Conservation (phyloP, 106 monocot species). For the Dendrobium huoshanense region DNA sequence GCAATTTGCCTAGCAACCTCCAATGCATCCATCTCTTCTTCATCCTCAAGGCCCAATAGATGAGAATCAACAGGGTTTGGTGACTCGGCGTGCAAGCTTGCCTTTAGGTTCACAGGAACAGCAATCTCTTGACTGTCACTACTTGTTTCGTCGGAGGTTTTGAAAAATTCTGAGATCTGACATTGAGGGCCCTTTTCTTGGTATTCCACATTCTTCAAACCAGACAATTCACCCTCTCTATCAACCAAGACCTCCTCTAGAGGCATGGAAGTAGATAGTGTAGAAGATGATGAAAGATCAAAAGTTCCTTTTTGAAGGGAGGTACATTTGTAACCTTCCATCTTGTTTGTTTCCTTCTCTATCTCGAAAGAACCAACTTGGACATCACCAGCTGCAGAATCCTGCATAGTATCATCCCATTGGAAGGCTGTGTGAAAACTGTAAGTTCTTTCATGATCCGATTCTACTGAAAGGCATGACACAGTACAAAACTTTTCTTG, state of each 20-base stretch:
- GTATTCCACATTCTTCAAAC: slow-evolving; percentile 1
- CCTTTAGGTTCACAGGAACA: neutral
- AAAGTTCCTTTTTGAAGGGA: slow-evolving; percentile 14
- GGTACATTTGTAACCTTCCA: slow-evolving; percentile 9
- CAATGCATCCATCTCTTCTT: slow-evolving; percentile 52
- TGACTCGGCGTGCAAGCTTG: neutral
- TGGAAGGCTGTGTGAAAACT: slow-evolving; percentile 6
- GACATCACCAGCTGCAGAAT: slow-evolving; percentile 9
- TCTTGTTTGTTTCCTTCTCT: slow-evolving; percentile 13
- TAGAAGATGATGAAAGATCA: slow-evolving; percentile 6
- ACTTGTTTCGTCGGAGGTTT: neutral
- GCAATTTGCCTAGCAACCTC: slow-evolving; percentile 66
- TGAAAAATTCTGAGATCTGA: neutral
- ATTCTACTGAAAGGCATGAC: too few relatives aligned
- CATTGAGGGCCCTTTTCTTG: slow-evolving; percentile 11
- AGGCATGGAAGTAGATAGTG: slow-evolving; percentile 10
- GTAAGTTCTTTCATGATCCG: slow-evolving; percentile 15
- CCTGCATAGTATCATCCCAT: slow-evolving; percentile 1
- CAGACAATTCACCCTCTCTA: slow-evolving; percentile 5
- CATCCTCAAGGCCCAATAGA: slow-evolving; percentile 20
- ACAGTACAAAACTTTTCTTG: slow-evolving; percentile 9
- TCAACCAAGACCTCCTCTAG: slow-evolving; percentile 6
- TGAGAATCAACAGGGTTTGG: neutral
- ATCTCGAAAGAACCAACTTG: slow-evolving; percentile 22
- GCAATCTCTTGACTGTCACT: neutral